These are phyloP conservation scores for Trichosanthes truncata DNA, from an alignment of 306 rosid species.

Conservation along the genomic window DNA sequence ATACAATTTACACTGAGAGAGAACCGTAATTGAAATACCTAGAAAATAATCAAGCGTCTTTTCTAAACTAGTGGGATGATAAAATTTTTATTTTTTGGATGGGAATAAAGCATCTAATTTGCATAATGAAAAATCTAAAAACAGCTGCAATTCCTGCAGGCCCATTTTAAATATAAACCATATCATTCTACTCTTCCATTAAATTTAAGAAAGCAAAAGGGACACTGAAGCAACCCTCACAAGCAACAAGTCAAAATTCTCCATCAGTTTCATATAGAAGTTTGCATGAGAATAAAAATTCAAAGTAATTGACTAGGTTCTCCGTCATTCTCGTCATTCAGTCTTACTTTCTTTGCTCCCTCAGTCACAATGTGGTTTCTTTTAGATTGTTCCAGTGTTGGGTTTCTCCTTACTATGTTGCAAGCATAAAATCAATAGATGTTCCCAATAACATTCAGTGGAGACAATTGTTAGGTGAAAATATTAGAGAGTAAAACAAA, in stretches of 20 bases:
- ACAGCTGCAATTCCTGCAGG: background rate
- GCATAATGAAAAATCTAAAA: background rate
- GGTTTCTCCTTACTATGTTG: background rate
- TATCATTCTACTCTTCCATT: background rate
- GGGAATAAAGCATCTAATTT: background rate
- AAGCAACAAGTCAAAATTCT: background rate
- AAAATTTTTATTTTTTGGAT: too few species aligned
- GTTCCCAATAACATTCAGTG: background rate
- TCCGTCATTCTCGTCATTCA: background rate
- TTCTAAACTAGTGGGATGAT: background rate
- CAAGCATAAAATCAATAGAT: background rate
- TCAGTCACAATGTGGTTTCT: background rate
- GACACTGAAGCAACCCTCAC: background rate
- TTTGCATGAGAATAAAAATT: background rate
- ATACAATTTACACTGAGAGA: background rate
- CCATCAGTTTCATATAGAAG: background rate
- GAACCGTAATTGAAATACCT: background rate
- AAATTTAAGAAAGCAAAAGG: background rate
- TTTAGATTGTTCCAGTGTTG: background rate
- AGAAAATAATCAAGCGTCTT: background rate
- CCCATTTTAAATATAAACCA: background rate
- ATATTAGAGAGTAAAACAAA: background rate
- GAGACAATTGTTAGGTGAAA: background rate
- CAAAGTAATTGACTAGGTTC: background rate
- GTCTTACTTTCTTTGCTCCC: background rate